Evolutionary conservation across 495 filamentous ascomycete species (phyloP), one percentile per base, ranked within the genome.

Genomic region (Bryoglossum gracile): DNA sequence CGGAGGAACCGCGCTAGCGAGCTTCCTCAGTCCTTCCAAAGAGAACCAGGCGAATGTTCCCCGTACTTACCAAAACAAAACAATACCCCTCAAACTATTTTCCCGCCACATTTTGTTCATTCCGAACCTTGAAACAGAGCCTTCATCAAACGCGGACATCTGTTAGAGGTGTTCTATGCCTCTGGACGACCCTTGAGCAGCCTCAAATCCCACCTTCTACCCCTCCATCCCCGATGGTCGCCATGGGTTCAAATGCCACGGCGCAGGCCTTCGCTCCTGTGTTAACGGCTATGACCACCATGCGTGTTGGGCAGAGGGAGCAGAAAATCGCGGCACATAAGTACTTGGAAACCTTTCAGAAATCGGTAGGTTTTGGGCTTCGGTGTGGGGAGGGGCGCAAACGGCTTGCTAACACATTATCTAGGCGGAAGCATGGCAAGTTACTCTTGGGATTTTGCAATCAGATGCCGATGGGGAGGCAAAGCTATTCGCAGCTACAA

Each of bases 271-370:
- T 94, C 68, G 79, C 77, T 61, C 84, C 87, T 57, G 86, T 99
- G 53, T 76, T 96, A 56, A 77, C 79, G 56, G 94, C 94, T 50
- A 77, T 96, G 70, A 73, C 81, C 62, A 94, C 89, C 49, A 94
- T 99, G 87, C 84, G 87, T 65, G 87, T 84, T 70, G 83, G 82
- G 53, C 78, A 89, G 59, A 76, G 82, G 60, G 70, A 81, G 26
- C 83, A 91, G 66, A 99, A 97, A 70, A 80, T 83, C 64, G 81
- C 84, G 60, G 92, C 92, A 30, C 85, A 92, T 64, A 81, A 90
- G 57, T 97, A 82, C 65, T 76, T 99, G 43, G 87, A 92, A 69
- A 81, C 81, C 50, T 99, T 96, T 72, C 92, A 99, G 80, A 99
- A 97, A 77, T 95, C 92, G 60, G 91, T 95, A 67, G 51, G 89